Conservation (phyloP, 352 stramenopile species). For the Phytophthora nicotianae region DNA sequence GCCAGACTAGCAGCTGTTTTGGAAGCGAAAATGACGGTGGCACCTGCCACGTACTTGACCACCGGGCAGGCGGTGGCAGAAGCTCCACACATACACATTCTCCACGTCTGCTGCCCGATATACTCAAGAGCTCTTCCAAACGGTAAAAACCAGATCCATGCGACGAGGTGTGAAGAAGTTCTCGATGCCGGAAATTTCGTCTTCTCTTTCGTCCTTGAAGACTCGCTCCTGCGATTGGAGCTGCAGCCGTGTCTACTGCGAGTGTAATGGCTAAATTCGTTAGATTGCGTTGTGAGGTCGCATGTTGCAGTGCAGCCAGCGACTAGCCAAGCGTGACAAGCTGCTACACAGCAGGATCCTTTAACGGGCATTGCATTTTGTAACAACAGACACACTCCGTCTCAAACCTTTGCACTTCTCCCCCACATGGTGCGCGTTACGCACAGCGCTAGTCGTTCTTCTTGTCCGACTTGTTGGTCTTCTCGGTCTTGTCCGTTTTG, state of each 20-base stretch:
- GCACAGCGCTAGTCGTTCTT: conserved; percentile 35
- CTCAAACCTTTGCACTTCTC: conserved; percentile 13
- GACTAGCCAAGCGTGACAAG: conserved; percentile 27
- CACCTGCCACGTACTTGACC: conserved; percentile 9
- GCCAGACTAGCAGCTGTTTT: conserved; percentile 27
- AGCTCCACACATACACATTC: conserved; percentile 1
- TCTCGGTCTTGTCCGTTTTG: conserved; percentile 20
- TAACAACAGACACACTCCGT: conserved; percentile 14
- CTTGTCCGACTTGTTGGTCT: conserved; percentile 28
- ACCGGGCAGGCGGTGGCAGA: background rate
- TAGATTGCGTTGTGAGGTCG: conserved; percentile 19
- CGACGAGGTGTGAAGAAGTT: background rate
- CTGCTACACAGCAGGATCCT: conserved; percentile 14
- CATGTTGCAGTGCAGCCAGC: conserved; percentile 11
- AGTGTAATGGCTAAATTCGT: conserved; percentile 32
- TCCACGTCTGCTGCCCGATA: conserved; percentile 17
- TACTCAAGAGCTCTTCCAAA: conserved; percentile 14
- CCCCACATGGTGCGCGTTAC: conserved; percentile 7
- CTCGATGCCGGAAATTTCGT: conserved; percentile 1
- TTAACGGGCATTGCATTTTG: conserved; percentile 17
- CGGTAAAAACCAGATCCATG: conserved; percentile 3
- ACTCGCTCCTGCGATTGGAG: conserved; percentile 13
- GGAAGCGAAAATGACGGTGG: conserved; percentile 18
- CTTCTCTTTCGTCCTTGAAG: conserved; percentile 18
- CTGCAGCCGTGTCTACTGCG: background rate